A percentile compares a stretch with the other conserved stretches of the same genome.
Conservation (phyloP, 1,284 basidiomycete genomes). For the Apiotrichum veenhuisii region DNA sequence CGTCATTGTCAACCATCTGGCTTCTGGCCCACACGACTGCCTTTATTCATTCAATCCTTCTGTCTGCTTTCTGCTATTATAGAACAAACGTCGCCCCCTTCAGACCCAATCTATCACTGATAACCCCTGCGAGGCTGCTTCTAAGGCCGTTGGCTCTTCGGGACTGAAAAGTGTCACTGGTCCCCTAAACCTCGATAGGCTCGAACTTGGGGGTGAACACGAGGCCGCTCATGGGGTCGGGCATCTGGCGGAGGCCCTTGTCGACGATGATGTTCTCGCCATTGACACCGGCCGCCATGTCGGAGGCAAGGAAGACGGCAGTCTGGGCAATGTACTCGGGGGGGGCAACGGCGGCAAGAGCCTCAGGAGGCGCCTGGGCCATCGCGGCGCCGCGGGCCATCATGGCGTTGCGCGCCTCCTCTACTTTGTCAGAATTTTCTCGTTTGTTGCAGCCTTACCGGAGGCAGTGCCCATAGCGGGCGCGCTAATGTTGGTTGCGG, state of each 20-base stretch:
- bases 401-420: not conserved
- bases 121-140: no score
- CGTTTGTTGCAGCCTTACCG: not conserved
- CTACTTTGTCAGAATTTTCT: not conserved
- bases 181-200: constrained; percentile 4
- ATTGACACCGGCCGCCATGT: constrained; percentile 10
- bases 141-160: no score
- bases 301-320: constrained; percentile 15
- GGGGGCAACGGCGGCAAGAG: not conserved
- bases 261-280: constrained; percentile 18
- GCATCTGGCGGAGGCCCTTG: constrained; percentile 11
- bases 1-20: no score
- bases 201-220: constrained; percentile 6
- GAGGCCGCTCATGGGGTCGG: constrained; percentile 6
- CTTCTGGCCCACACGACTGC: no score
- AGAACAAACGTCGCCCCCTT: no score
- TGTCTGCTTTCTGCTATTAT: no score
- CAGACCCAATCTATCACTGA: no score
- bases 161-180: not conserved
- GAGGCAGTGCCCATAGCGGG: constrained; percentile 12
- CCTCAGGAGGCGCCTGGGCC: not conserved
- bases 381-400: not conserved
- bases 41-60: no score
- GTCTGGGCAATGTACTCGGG: constrained; percentile 12
- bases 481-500: constrained; percentile 6